phyloP scores from a whole-genome alignment of 768 basidiomycete species.

The Hericium coralloides region DNA sequence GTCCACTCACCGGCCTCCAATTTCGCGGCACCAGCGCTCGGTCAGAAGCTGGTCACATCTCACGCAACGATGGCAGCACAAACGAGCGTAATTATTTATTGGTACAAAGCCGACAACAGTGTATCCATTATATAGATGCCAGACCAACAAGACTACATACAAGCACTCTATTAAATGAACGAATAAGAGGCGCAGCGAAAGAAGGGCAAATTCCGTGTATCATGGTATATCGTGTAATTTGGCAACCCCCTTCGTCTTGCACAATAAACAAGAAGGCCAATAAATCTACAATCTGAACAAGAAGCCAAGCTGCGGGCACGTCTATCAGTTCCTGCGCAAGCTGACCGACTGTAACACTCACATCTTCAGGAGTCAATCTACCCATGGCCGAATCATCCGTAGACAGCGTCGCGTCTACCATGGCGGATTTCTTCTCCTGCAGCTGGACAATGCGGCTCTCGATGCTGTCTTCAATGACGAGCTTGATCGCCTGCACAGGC shows the following conservation, averaged over 20 bases:
- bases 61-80: too few relatives aligned
- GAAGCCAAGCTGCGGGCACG: constrained; percentile 29
- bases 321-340: not conserved
- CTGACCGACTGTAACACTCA: constrained; percentile 14
- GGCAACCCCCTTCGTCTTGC: too few relatives aligned
- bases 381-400: constrained; percentile 90
- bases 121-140: not conserved
- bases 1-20: too few relatives aligned
- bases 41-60: too few relatives aligned
- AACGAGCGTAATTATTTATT: too few relatives aligned
- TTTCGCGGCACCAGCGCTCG: too few relatives aligned
- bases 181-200: too few relatives aligned
- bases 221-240: too few relatives aligned
- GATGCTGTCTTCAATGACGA: constrained; percentile 94
- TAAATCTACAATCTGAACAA: constrained; percentile 34
- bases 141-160: not conserved
- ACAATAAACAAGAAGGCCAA: too few relatives aligned
- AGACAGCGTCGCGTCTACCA: constrained; percentile 85
- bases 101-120: too few relatives aligned
- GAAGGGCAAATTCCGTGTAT: too few relatives aligned
- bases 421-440: constrained; percentile 96
- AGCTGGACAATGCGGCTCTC: constrained; percentile 92
- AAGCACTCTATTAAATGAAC: not conserved
- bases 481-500: constrained; percentile 87
- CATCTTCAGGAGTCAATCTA: constrained; percentile 77